Conservation (phyloP, 352 stramenopile species). For the Globisporangium perplexum region DNA sequence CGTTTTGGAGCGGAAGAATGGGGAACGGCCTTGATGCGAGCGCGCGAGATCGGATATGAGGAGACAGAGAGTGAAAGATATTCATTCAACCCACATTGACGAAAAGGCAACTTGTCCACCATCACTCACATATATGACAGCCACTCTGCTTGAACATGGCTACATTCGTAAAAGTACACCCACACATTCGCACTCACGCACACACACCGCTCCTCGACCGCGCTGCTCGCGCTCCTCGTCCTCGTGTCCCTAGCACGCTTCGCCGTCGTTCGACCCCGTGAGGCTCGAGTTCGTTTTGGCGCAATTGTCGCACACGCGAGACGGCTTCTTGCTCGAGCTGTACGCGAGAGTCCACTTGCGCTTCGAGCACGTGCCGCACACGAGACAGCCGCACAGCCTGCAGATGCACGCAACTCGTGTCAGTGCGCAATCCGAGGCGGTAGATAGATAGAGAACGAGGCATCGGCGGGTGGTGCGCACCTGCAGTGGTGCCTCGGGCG, state of each 20-base stretch:
- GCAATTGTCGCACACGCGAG: constrained; percentile 70
- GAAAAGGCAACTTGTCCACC: neutral
- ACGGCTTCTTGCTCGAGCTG: constrained; percentile 73
- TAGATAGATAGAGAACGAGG: neutral
- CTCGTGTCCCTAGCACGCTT: constrained; percentile 8
- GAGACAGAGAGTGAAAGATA: no score
- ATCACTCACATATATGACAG: neutral
- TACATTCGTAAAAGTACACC: no score
- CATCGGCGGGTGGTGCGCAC: constrained; percentile 19
- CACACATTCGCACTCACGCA: no score
- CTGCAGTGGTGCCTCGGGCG: constrained; percentile 78
- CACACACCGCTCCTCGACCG: no score
- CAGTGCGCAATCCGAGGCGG: neutral
- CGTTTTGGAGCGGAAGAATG: neutral
- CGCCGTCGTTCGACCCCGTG: constrained; percentile 21
- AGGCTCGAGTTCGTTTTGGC: constrained; percentile 39
- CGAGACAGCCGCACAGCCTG: constrained; percentile 74
- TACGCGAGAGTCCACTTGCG: constrained; percentile 74
- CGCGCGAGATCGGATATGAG: neutral
- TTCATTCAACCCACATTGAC: constrained; percentile 3
- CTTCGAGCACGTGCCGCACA: constrained; percentile 80
- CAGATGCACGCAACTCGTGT: constrained; percentile 5
- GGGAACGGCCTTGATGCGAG: neutral
- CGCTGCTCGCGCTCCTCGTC: neutral
- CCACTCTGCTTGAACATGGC: neutral